Evolutionary conservation across 805 yeast species (phyloP).

Genomic region (Nakazawaea ernobii): DNA sequence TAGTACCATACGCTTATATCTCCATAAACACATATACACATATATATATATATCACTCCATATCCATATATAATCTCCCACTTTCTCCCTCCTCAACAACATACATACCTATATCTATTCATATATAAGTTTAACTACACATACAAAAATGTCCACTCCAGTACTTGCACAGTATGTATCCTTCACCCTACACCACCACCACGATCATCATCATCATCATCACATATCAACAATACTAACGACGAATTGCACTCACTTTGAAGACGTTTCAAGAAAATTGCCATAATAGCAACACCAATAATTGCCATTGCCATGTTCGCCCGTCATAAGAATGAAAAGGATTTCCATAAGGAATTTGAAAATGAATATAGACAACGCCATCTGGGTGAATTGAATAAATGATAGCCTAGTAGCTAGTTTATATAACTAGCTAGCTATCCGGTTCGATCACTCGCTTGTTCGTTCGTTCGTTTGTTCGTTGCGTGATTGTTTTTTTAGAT

Average conservation of each 20-base stretch:
- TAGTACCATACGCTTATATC: neutral
- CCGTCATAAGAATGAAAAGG: neutral
- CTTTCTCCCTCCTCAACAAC: neutral
- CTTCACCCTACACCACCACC: neutral
- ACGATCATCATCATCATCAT: too few species aligned
- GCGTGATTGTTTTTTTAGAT: too few species aligned
- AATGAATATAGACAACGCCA: neutral
- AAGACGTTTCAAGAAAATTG: constrained; percentile 4
- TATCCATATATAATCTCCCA: too few species aligned
- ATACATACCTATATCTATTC: neutral
- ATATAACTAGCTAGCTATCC: too few species aligned
- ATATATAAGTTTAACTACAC: neutral
- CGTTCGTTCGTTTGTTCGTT: too few species aligned
- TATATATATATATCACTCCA: neutral
- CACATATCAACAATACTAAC: neutral
- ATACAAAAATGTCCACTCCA: neutral
- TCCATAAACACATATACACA: neutral
- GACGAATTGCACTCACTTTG: neutral
- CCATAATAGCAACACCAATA: constrained; percentile 1
- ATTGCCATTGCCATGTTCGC: neutral
- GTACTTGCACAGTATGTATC: constrained; percentile 5
- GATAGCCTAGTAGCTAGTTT: too few species aligned
- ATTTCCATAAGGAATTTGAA: constrained; percentile 11
- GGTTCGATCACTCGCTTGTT: too few species aligned
- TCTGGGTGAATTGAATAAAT: neutral